A percentile compares a stretch with the other conserved stretches of the same genome.
Evolutionary conservation across 2,329 filamentous ascomycete genomes (phyloP).

Genomic region (Fusarium nanum): DNA sequence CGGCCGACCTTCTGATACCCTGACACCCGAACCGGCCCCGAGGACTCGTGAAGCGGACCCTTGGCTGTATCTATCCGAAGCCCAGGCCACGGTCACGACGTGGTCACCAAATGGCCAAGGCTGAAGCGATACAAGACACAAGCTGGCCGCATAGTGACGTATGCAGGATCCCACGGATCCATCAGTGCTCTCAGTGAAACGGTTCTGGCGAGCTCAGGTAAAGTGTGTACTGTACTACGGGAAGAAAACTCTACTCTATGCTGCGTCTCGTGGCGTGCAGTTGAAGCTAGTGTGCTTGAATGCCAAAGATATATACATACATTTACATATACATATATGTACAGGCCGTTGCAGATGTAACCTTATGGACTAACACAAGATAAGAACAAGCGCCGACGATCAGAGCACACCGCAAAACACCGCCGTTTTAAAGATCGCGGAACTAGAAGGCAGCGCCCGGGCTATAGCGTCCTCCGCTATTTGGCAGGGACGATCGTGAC

Average conservation of each 20-base stretch:
- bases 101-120: conserved; percentile 42
- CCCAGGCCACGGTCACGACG: conserved; percentile 28
- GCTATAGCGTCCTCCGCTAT: conserved; percentile 37
- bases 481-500: conserved; percentile 27
- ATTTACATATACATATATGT: conserved; percentile 36
- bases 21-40: conserved; percentile 5
- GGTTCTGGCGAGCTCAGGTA: neutral
- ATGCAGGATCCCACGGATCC: conserved; percentile 37
- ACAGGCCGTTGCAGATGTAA: conserved; percentile 31
- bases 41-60: conserved; percentile 20
- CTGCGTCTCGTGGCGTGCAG: conserved; percentile 33
- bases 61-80: conserved; percentile 30
- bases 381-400: conserved; percentile 36
- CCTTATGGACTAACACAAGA: conserved; percentile 28
- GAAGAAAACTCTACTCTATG: conserved; percentile 6
- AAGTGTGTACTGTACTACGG: conserved; percentile 8
- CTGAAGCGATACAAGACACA: conserved; percentile 33
- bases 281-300: conserved; percentile 25
- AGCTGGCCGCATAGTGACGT: conserved; percentile 42
- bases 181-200: conserved; percentile 20
- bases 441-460: conserved; percentile 33
- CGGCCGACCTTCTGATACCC: neutral
- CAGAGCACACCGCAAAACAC: conserved; percentile 34
- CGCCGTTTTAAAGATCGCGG: conserved; percentile 34
- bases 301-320: conserved; percentile 36